These are phyloP conservation scores for Trichomonascus vanleenenianus DNA, from an alignment of 805 yeast species.

Conservation along the genomic window DNA sequence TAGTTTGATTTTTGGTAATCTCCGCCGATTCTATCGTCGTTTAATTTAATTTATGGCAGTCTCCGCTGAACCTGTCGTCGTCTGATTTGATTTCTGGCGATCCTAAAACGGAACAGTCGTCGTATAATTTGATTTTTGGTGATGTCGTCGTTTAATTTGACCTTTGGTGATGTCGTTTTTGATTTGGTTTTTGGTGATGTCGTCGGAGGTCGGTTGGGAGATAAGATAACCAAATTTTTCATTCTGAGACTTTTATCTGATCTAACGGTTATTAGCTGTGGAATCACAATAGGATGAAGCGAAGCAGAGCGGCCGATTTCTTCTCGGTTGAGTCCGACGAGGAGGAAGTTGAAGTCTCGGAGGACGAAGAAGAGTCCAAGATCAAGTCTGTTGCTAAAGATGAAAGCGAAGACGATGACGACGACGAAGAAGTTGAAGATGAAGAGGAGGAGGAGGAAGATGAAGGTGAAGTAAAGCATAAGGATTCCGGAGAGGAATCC, in stretches of 20 bases:
- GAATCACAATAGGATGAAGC: background rate
- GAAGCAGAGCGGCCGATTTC: slow-evolving; percentile 10
- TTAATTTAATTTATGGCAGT: too few species aligned
- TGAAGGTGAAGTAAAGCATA: too few species aligned
- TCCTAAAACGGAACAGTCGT: too few species aligned
- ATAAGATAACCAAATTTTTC: background rate
- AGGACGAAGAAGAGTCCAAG: slow-evolving; percentile 7
- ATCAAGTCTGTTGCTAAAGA: background rate
- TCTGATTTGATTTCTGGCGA: too few species aligned
- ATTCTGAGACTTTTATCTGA: background rate
- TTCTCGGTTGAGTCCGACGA: slow-evolving; percentile 3
- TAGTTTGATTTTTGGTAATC: too few species aligned
- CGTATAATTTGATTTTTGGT: too few species aligned
- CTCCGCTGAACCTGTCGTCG: too few species aligned
- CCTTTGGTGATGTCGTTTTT: background rate
- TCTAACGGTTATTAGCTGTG: background rate
- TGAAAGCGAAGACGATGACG: slow-evolving; percentile 3
- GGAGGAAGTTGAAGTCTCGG: slow-evolving; percentile 1
- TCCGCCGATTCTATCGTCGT: too few species aligned
- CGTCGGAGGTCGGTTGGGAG: background rate
- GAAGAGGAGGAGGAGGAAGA: slow-evolving; percentile 13
- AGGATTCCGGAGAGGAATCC: too few species aligned
- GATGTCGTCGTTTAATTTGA: too few species aligned
- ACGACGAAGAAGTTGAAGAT: slow-evolving; percentile 8
- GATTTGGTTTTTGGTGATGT: background rate